phyloP scores from a whole-genome alignment of 2,329 filamentous ascomycete genomes.

The Curvularia verruculosa region DNA sequence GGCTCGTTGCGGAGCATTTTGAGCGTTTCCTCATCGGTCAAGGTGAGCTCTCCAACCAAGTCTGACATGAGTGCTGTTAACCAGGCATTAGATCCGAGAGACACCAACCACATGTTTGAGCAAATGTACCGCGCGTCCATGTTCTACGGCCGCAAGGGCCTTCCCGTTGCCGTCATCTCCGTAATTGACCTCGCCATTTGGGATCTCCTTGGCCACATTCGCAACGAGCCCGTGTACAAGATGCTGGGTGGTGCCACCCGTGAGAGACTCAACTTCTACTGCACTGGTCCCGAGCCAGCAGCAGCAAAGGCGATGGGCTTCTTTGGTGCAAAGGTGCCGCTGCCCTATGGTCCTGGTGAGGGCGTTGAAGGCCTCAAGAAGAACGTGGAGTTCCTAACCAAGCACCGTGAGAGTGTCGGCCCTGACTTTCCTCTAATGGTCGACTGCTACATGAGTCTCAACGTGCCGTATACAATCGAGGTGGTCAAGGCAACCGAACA shows the following conservation, averaged over 20 bases:
- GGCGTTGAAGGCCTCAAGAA: constrained; percentile 81
- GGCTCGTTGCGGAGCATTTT: constrained; percentile 92
- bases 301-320: constrained; percentile 87
- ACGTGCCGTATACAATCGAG: constrained; percentile 90
- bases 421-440: constrained; percentile 93
- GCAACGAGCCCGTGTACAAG: constrained; percentile 92
- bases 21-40: constrained; percentile 87
- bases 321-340: constrained; percentile 85
- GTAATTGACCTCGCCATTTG: constrained; percentile 92
- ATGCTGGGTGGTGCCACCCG: constrained; percentile 90
- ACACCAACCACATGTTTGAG: constrained; percentile 91
- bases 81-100: constrained; percentile 72
- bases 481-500: constrained; percentile 82
- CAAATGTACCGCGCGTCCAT: constrained; percentile 96
- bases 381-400: constrained; percentile 86
- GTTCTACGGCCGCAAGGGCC: constrained; percentile 95
- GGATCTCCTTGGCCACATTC: constrained; percentile 89
- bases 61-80: neutral
- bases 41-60: constrained; percentile 48
- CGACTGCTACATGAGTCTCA: constrained; percentile 96
- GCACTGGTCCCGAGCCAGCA: constrained; percentile 83
- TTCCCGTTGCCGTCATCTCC: constrained; percentile 88
- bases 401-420: constrained; percentile 82
- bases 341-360: constrained; percentile 89
- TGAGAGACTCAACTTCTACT: constrained; percentile 87